Base-by-base conservation (phyloP, 371 early-diverging fungal genomes). In the Mucor plumbeus region DNA sequence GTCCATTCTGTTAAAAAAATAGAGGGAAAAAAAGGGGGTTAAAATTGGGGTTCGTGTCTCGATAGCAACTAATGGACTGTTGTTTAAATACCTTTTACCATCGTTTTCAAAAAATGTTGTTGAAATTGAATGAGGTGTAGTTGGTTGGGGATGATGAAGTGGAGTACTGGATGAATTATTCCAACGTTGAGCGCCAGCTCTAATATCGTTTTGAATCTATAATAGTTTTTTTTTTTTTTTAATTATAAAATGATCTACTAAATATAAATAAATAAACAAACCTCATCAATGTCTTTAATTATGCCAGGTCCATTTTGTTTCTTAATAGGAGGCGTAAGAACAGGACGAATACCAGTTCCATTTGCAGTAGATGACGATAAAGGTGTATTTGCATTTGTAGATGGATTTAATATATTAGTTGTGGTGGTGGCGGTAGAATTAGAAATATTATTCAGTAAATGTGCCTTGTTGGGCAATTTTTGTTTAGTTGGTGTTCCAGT, bases 101-200 rank as follows among this genome's bases (percentile, higher is more conserved):
- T 68, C 69, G 39, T 35, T 64, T 53, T 69, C 69, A 41, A 69
- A 69, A 61, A 69, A 69, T 15, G 61, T 10, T 8, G 64, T 57
- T n/a, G 41, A 34, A 13, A 41, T n/a, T n/a, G 54, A 41, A 34
- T 53, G 40, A 15, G 69, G 69, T 55, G 69, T 69, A 6, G 61
- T 64, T 0, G 69, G 69, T 56, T 68, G 68, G 26, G 61, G 61
- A 26, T 61, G 62, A 13, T 50, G 62, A 39, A 62, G 62, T 21
- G 34, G 57, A 8, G 67, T 44, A 26, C 13, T 38, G 8, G 13
- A 17, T 61, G 26, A 17, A n/a, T 17, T 35, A 26, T 40, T 54
- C 67, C 67, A 67, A 13, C 62, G 48, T 15, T 63, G 55, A 17
- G 39, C 19, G 7, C 48, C 31, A 17, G 39, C 19, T 41, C 48